Base-by-base conservation (phyloP, 1,284 basidiomycete genomes). In the Pascua guehoae region DNA sequence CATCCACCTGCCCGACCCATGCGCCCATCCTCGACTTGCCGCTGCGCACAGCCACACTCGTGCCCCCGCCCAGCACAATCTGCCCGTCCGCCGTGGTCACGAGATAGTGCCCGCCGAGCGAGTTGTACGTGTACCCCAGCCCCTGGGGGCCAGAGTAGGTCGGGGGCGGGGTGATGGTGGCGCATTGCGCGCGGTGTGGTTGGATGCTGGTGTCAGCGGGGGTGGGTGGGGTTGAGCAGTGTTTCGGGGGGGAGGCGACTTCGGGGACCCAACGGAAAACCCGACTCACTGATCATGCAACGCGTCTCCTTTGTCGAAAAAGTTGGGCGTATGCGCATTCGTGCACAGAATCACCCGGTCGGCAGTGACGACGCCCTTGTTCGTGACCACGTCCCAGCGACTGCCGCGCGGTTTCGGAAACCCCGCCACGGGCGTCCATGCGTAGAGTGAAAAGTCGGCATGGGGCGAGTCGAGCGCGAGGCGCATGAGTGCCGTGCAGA, bases 261-360 rank as follows among this genome's bases (percentile, higher is more conserved):
- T n/a, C n/a, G n/a, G n/a, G n/a, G n/a, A n/a, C n/a, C n/a, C n/a
- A n/a, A 32, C 24, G 12, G 24, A 11, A n/a, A 4, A 32, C 2
- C 5, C 14, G 12, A 49, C 57, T 12, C 40, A 59, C 57, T 56
- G 53, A 10, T 18, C 10, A 12, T 49, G 43, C 10, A 59, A 32
- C 8, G 39, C 44, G 37, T 56, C 52, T 17, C 46, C 52, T 15
- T 60, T 45, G 12, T 46, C 37, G 51, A 70, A 68, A 43, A 69
- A 58, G 45, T 67, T 61, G 10, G 18, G 43, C 12, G 67, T 70
- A 52, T 70, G 64, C 14, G 68, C 68, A 51, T 70, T 70, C 8
- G 65, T 65, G 53, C 65, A 67, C 43, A 71, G 46, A 0, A 71
- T 51, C 12, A 71, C 64, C 38, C 55, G 44, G 12, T 18, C 16